Conservation (phyloP, 768 basidiomycete species). For the Austroboletus festivus region DNA sequence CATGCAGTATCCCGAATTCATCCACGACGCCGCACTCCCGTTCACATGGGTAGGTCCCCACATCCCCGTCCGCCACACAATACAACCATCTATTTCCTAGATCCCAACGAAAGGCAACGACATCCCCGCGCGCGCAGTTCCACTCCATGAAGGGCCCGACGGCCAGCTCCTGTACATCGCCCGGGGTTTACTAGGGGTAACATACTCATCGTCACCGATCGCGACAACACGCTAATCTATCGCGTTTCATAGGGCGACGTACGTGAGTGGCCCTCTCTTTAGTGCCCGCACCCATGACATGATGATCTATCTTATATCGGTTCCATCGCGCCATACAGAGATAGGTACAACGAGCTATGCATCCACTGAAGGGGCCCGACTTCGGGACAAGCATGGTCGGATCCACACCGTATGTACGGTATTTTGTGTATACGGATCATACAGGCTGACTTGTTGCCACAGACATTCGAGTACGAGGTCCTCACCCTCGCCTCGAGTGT, state of each 20-base stretch:
- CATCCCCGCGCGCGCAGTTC: conserved; percentile 21
- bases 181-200: conserved; percentile 14
- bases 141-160: conserved; percentile 1
- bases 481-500: conserved; percentile 17
- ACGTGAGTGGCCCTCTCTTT: conserved; percentile 6
- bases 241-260: conserved; percentile 14
- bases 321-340: conserved; percentile 2
- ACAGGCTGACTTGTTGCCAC: not conserved
- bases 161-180: conserved; percentile 22
- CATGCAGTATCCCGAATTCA: not conserved
- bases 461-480: conserved; percentile 23
- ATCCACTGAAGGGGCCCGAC: conserved; percentile 12
- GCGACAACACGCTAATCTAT: conserved; percentile 2
- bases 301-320: no score
- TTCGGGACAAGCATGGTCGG: conserved; percentile 11
- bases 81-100: conserved; percentile 3
- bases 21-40: conserved; percentile 4
- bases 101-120: conserved; percentile 14
- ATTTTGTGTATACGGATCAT: not conserved
- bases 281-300: no score
- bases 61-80: not conserved
- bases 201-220: not conserved
- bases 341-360: conserved; percentile 14
- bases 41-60: conserved; percentile 13
- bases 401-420: conserved; percentile 8